A percentile compares a stretch with the other conserved stretches of the same genome.
Evolutionary conservation across 108 stramenopile species (phyloP).

Genomic region (Parietichytrium sp.): DNA sequence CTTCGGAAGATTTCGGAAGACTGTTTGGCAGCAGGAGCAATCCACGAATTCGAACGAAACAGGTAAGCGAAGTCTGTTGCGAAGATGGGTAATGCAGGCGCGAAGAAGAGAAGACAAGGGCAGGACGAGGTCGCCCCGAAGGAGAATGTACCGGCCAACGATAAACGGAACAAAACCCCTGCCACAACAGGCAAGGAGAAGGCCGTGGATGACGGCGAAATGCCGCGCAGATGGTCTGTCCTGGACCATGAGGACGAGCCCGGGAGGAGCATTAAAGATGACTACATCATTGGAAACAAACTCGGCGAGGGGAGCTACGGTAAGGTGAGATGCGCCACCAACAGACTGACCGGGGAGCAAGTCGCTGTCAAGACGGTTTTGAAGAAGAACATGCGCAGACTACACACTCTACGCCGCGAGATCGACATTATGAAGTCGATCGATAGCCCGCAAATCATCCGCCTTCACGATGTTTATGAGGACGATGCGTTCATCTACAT

Average conservation of each 20-base stretch:
- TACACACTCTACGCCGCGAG: slow-evolving; percentile 12
- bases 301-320: slow-evolving; percentile 41
- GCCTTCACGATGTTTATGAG: slow-evolving; percentile 80
- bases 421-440: slow-evolving; percentile 41
- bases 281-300: slow-evolving; percentile 1
- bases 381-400: not conserved
- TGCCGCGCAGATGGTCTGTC: slow-evolving; percentile 9
- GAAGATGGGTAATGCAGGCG: too few relatives aligned
- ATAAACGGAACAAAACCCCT: too few relatives aligned
- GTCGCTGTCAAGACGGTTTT: not conserved
- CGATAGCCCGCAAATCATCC: slow-evolving; percentile 83
- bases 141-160: too few relatives aligned
- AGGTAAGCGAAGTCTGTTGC: too few relatives aligned
- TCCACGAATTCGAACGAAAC: too few relatives aligned
- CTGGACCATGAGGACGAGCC: not conserved
- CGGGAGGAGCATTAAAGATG: not conserved
- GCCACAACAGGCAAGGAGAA: too few relatives aligned
- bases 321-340: not conserved
- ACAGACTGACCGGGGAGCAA: not conserved
- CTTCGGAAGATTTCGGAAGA: too few relatives aligned
- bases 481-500: slow-evolving; percentile 78
- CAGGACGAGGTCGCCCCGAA: too few relatives aligned
- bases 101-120: too few relatives aligned
- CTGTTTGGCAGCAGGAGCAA: too few relatives aligned
- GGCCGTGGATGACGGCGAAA: too few relatives aligned